Conservation (phyloP, 306 rosid species). For the Corylus americana region DNA sequence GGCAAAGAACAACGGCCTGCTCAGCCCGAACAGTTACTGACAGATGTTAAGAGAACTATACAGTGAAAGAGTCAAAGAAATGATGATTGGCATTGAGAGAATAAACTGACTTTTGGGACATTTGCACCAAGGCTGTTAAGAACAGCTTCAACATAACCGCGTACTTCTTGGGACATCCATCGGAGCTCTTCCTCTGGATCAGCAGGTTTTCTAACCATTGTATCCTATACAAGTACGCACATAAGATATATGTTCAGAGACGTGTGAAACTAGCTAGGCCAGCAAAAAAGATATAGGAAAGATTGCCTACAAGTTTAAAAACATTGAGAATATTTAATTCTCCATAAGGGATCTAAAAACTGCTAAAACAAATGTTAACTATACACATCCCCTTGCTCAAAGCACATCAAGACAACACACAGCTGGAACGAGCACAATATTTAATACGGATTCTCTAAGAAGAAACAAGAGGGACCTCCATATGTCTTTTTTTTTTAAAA, state of each 20-base stretch:
- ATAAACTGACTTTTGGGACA: constrained; percentile 76
- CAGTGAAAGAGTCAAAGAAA: constrained; percentile 16
- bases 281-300: background rate
- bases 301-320: too few relatives aligned
- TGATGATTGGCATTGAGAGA: background rate
- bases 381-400: too few relatives aligned
- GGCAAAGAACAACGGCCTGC: constrained; percentile 98
- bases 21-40: constrained; percentile 19
- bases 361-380: too few relatives aligned
- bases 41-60: too few relatives aligned
- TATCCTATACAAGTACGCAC: constrained; percentile 46
- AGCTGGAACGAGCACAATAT: too few relatives aligned
- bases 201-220: constrained; percentile 92
- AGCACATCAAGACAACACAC: too few relatives aligned
- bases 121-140: constrained; percentile 97
- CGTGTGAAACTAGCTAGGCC: too few relatives aligned
- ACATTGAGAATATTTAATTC: too few relatives aligned
- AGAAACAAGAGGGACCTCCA: too few relatives aligned
- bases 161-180: constrained; percentile 99
- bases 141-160: constrained; percentile 97
- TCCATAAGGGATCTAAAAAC: too few relatives aligned
- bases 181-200: constrained; percentile 98
- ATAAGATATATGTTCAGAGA: background rate
- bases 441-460: too few relatives aligned
- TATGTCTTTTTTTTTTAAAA: too few relatives aligned